These are phyloP conservation scores for Trichoderma koningii DNA, from an alignment of 2,329 filamentous ascomycete genomes.

Conservation along the genomic window DNA sequence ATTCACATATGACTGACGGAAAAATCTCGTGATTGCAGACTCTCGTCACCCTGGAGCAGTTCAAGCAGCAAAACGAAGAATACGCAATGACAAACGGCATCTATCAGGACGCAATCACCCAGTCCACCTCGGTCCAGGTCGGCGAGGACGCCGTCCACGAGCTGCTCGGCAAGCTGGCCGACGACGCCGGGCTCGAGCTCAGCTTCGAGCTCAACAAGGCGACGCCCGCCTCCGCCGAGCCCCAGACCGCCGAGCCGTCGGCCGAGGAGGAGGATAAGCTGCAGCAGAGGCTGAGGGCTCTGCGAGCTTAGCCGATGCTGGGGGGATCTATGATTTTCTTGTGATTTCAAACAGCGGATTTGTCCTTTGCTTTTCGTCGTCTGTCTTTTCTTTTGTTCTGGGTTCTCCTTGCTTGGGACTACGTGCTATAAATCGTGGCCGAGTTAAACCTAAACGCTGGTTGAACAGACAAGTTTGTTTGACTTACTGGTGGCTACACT, in stretches of 20 bases:
- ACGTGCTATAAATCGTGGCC: not conserved
- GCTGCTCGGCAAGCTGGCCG: constrained; percentile 80
- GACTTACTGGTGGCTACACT: not conserved
- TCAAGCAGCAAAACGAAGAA: constrained; percentile 64
- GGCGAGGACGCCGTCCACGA: constrained; percentile 84
- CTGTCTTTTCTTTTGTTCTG: not conserved
- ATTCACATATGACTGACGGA: too few species aligned
- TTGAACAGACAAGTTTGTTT: not conserved
- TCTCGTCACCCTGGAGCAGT: constrained; percentile 62
- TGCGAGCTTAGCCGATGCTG: constrained; percentile 48
- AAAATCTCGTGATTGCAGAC: too few species aligned
- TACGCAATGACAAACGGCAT: constrained; percentile 69
- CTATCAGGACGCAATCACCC: constrained; percentile 82
- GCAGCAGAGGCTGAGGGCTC: constrained; percentile 59
- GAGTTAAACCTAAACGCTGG: not conserved
- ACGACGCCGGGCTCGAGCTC: constrained; percentile 83
- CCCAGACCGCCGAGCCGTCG: constrained; percentile 65
- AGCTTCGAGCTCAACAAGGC: constrained; percentile 69
- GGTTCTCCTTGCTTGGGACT: not conserved
- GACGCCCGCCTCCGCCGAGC: constrained; percentile 59
- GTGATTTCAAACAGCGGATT: not conserved
- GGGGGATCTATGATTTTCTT: constrained; percentile 16
- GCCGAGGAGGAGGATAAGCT: constrained; percentile 79
- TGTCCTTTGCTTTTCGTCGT: not conserved
- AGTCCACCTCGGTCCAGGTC: constrained; percentile 72